Conservation (phyloP, 768 basidiomycete genomes). For the Clathrus columnatus region DNA sequence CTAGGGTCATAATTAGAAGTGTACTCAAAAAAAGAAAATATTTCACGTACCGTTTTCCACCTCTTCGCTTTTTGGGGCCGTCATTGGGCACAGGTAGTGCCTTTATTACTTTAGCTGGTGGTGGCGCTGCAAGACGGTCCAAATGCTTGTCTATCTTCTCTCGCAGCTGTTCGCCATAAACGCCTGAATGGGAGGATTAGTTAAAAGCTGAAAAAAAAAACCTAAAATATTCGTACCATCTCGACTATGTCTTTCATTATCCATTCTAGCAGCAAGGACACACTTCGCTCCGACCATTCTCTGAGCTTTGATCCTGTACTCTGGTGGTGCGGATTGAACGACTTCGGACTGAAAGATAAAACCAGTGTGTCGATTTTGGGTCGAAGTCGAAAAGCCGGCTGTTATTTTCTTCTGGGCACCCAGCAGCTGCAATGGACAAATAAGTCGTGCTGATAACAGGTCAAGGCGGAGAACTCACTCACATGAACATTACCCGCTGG, state of each 20-base stretch:
- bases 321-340: conserved; percentile 75
- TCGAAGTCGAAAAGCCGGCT: conserved; percentile 81
- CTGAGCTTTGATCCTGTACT: conserved; percentile 87
- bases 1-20: conserved; percentile 29
- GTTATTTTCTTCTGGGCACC: conserved; percentile 92
- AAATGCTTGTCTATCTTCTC: conserved; percentile 92
- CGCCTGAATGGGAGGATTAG: conserved; percentile 31
- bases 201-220: background rate
- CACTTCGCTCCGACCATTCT: conserved; percentile 90
- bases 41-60: conserved; percentile 74
- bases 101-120: conserved; percentile 87
- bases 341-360: conserved; percentile 94
- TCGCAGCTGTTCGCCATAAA: conserved; percentile 72
- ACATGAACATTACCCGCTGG: conserved; percentile 94
- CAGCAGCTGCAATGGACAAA: conserved; percentile 54
- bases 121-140: conserved; percentile 86
- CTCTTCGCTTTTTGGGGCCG: conserved; percentile 89
- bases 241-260: conserved; percentile 73
- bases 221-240: conserved; percentile 50
- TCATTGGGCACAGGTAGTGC: conserved; percentile 92
- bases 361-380: conserved; percentile 87
- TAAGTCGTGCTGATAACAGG: background rate
- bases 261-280: conserved; percentile 86
- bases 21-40: conserved; percentile 2
- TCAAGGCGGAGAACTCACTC: conserved; percentile 22